Percentiles rank a stretch among this genome's conserved stretches.
Evolutionary conservation across 139 green algal species (phyloP).

Genomic region (Nannochloris sp.): DNA sequence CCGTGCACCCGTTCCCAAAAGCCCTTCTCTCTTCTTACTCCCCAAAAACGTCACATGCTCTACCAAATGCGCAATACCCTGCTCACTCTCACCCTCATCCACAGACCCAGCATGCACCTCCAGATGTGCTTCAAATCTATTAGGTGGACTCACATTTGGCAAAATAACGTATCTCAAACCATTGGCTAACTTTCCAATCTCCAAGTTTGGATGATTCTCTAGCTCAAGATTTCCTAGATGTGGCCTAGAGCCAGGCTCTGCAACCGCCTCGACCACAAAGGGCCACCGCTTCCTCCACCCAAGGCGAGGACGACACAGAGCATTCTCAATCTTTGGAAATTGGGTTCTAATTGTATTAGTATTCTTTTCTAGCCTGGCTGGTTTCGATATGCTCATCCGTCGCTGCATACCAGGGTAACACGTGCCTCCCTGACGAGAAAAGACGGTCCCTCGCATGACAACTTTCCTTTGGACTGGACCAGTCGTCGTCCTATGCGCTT

Average conservation of each 20-base stretch:
- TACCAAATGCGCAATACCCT: conserved; percentile 95
- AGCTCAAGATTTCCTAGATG: conserved; percentile 32
- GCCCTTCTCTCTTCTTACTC: conserved; percentile 72
- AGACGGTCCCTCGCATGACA: too few relatives aligned
- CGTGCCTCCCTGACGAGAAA: too few relatives aligned
- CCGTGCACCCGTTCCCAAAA: conserved; percentile 82
- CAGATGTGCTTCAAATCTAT: conserved; percentile 90
- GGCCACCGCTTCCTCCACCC: background rate
- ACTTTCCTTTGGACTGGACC: too few relatives aligned
- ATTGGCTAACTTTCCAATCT: conserved; percentile 61
- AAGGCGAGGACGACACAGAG: background rate
- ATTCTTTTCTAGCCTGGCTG: too few relatives aligned
- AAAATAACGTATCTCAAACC: conserved; percentile 91
- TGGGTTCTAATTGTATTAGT: too few relatives aligned
- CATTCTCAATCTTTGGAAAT: too few relatives aligned
- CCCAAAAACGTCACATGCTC: conserved; percentile 99
- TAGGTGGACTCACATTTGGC: conserved; percentile 81
- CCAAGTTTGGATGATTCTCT: conserved; percentile 48
- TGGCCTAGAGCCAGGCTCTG: background rate
- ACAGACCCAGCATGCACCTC: conserved; percentile 76
- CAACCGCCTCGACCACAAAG: conserved; percentile 8
- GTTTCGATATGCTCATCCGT: too few relatives aligned
- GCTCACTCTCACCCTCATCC: conserved; percentile 64
- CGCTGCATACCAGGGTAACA: too few relatives aligned
- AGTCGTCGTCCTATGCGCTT: too few relatives aligned